Percentiles rank a stretch among this genome's conserved stretches.
Conservation (phyloP, 345 rosid genomes). For the Murraya koenigii region DNA sequence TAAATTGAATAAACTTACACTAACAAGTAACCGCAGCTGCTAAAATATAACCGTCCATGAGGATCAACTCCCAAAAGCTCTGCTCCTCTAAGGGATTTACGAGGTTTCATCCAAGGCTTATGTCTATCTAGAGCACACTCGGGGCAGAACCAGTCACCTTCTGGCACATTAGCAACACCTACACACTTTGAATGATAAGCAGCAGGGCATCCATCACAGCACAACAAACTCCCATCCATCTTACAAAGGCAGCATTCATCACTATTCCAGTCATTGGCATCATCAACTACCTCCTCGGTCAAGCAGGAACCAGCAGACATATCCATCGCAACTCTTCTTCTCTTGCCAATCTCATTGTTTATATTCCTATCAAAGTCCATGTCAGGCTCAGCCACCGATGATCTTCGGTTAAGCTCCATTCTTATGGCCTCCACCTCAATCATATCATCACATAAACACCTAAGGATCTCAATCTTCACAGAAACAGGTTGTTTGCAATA, state of each 20-base stretch:
- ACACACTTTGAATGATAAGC: slow-evolving; percentile 97
- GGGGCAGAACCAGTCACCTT: slow-evolving; percentile 98
- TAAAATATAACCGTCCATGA: slow-evolving; percentile 65
- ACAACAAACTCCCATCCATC: slow-evolving; percentile 93
- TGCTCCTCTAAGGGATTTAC: slow-evolving; percentile 77
- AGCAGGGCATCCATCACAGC: slow-evolving; percentile 99
- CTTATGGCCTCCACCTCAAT: slow-evolving; percentile 71
- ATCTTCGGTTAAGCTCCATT: slow-evolving; percentile 72
- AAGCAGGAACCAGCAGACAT: slow-evolving; percentile 45
- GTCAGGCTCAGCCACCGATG: slow-evolving; percentile 60
- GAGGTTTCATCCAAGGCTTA: slow-evolving; percentile 52
- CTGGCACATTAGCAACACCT: slow-evolving; percentile 83
- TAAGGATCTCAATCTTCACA: slow-evolving; percentile 69
- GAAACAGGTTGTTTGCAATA: slow-evolving; percentile 67
- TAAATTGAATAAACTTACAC: slow-evolving; percentile 67
- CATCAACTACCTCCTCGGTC: slow-evolving; percentile 55
- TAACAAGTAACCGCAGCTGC: slow-evolving; percentile 81
- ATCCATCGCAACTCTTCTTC: slow-evolving; percentile 47
- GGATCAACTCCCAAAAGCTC: slow-evolving; percentile 81
- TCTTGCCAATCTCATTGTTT: slow-evolving; percentile 48
- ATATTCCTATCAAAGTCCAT: slow-evolving; percentile 56
- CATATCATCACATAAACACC: slow-evolving; percentile 77
- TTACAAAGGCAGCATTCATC: slow-evolving; percentile 94
- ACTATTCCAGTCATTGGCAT: slow-evolving; percentile 68
- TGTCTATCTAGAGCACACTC: slow-evolving; percentile 71